A percentile compares a stretch with the other conserved stretches of the same genome.
Evolutionary conservation across 1,139 yeast species (phyloP).

Genomic region (Saccharomyces pastorianus): DNA sequence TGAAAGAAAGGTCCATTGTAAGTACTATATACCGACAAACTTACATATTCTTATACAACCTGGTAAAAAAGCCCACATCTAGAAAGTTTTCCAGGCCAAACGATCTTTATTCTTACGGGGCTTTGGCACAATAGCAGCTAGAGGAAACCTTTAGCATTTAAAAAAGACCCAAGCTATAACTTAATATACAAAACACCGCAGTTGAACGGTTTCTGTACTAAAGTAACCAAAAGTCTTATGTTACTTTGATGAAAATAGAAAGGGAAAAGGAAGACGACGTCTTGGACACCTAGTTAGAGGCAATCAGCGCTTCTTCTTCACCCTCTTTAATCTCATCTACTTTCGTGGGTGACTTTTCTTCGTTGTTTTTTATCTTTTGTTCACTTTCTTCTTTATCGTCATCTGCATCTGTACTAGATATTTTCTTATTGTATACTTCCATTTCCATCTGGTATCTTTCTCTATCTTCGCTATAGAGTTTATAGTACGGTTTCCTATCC

Average conservation of each 20-base stretch:
- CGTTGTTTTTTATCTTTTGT: background rate
- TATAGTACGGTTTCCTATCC: slow-evolving; percentile 66
- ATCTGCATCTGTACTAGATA: slow-evolving; percentile 8
- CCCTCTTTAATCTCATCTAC: slow-evolving; percentile 6
- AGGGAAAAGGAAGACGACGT: background rate
- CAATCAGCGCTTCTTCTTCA: slow-evolving; percentile 4
- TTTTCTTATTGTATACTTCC: slow-evolving; percentile 45
- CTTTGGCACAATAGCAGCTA: background rate
- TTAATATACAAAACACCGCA: background rate
- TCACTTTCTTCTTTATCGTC: slow-evolving; percentile 7
- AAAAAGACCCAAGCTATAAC: background rate
- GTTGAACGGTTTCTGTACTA: background rate
- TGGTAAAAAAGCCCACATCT: background rate
- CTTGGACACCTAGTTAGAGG: background rate
- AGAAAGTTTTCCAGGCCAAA: background rate
- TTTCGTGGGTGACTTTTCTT: background rate
- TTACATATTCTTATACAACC: background rate
- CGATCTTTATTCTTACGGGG: background rate
- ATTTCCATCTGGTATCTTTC: slow-evolving; percentile 67
- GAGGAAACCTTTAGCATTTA: background rate
- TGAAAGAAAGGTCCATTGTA: background rate
- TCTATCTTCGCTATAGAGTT: slow-evolving; percentile 72
- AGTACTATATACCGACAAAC: background rate
- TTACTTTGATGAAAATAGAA: background rate
- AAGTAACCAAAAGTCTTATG: background rate